phyloP scores from a whole-genome alignment of 805 yeast species.

The Scheffersomyces spartinae region DNA sequence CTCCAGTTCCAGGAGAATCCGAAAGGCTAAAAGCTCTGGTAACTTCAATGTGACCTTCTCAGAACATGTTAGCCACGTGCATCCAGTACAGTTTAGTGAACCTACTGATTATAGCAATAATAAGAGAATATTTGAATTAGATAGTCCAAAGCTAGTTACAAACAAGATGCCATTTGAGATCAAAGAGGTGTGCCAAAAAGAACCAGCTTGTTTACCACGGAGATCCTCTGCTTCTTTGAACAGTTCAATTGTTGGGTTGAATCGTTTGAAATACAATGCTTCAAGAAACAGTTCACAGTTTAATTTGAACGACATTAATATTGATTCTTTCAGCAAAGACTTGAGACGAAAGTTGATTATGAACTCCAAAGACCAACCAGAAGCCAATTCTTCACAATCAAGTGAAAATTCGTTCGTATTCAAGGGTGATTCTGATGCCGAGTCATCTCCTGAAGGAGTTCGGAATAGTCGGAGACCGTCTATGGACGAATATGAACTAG shows the following conservation, averaged over 20 bases:
- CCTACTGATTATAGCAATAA: background rate
- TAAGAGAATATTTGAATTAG: background rate
- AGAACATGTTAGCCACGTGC: background rate
- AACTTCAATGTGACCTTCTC: slow-evolving; percentile 15
- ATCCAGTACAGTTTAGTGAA: background rate
- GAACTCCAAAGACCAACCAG: too few species aligned
- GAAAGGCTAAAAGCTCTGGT: slow-evolving; percentile 25
- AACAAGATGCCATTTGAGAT: background rate
- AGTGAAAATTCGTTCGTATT: too few species aligned
- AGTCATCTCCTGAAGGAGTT: too few species aligned
- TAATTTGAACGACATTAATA: too few species aligned
- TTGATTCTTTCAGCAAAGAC: too few species aligned
- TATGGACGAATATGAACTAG: too few species aligned
- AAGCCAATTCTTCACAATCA: too few species aligned
- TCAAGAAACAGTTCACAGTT: too few species aligned
- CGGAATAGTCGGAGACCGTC: too few species aligned
- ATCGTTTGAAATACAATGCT: slow-evolving; percentile 24
- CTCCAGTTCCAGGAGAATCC: slow-evolving; percentile 6
- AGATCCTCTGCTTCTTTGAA: slow-evolving; percentile 15
- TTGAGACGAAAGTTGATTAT: too few species aligned
- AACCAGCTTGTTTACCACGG: slow-evolving; percentile 24
- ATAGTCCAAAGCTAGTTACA: slow-evolving; percentile 2
- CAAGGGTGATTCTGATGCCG: too few species aligned
- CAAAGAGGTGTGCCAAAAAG: slow-evolving; percentile 3
- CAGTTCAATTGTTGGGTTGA: slow-evolving; percentile 28